These are phyloP conservation scores for Candida arabinofermentans DNA, from an alignment of 805 yeast genomes.

Conservation along the genomic window DNA sequence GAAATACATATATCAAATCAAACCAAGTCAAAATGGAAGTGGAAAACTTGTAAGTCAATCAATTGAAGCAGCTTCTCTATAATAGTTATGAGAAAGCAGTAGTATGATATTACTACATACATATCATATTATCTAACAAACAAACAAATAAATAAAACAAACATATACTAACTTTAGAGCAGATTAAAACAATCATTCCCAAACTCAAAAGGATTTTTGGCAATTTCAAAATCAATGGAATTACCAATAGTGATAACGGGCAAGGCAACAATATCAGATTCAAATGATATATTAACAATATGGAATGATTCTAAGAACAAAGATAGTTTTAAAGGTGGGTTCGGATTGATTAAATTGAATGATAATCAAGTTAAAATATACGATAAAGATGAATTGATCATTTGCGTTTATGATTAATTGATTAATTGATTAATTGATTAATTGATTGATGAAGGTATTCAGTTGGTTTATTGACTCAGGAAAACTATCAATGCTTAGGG, in stretches of 20 bases:
- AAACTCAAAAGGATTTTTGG: neutral
- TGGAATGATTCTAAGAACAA: neutral
- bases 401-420: neutral
- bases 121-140: too few relatives aligned
- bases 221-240: neutral
- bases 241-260: neutral
- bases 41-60: neutral
- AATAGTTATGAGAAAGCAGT: too few relatives aligned
- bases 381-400: neutral
- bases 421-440: neutral
- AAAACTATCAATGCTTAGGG: too few relatives aligned
- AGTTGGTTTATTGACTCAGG: too few relatives aligned
- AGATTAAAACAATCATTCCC: neutral
- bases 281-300: neutral
- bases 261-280: neutral
- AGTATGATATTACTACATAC: too few relatives aligned
- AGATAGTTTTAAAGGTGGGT: neutral
- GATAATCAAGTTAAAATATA: neutral
- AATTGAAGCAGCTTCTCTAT: too few relatives aligned
- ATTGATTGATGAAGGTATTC: neutral
- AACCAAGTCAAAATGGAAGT: neutral
- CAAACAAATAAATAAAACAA: too few relatives aligned
- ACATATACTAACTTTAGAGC: neutral
- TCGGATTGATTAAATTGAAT: neutral
- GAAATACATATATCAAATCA: too few relatives aligned